Percentiles rank a stretch among this genome's conserved stretches.
Conservation (phyloP, 805 yeast species). For the Candida wancherniae region DNA sequence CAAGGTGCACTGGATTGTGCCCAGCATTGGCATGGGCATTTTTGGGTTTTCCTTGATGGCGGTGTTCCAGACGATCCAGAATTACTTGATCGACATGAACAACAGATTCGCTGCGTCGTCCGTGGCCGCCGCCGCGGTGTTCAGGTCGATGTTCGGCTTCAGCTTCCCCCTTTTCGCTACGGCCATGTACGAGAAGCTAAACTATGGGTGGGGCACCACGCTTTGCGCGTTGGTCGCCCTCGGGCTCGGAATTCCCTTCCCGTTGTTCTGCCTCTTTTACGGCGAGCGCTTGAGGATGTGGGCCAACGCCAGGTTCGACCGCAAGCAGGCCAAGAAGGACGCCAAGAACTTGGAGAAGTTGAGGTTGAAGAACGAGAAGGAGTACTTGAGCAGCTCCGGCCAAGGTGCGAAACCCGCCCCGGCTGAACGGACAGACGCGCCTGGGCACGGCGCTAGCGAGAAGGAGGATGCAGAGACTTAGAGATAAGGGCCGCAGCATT, state of each 20-base stretch:
- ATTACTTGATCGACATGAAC: constrained; percentile 68
- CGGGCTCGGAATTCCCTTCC: constrained; percentile 63
- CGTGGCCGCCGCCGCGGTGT: constrained; percentile 62
- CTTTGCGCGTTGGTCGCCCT: constrained; percentile 55
- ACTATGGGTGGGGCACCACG: constrained; percentile 71
- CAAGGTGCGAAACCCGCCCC: too few species aligned
- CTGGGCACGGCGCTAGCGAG: too few species aligned
- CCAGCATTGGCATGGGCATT: constrained; percentile 54
- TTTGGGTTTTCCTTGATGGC: constrained; percentile 58
- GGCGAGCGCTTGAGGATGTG: constrained; percentile 57
- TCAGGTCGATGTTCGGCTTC: constrained; percentile 64
- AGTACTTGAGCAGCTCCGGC: too few species aligned
- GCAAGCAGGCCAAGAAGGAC: constrained; percentile 43
- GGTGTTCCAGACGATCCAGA: constrained; percentile 64
- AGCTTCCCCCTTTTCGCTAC: constrained; percentile 63
- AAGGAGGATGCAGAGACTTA: too few species aligned
- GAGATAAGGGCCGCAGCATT: too few species aligned
- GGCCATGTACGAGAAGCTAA: constrained; percentile 50
- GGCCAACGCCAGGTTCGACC: constrained; percentile 50
- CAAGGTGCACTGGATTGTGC: constrained; percentile 57
- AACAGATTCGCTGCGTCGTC: constrained; percentile 66
- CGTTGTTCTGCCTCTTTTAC: constrained; percentile 49
- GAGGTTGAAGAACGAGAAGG: constrained; percentile 14
- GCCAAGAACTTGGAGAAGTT: constrained; percentile 36
- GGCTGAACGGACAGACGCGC: too few species aligned